A percentile compares a stretch with the other conserved stretches of the same genome.
Evolutionary conservation across 139 green algal genomes (phyloP).

Genomic region (Ettlia oleoabundans): DNA sequence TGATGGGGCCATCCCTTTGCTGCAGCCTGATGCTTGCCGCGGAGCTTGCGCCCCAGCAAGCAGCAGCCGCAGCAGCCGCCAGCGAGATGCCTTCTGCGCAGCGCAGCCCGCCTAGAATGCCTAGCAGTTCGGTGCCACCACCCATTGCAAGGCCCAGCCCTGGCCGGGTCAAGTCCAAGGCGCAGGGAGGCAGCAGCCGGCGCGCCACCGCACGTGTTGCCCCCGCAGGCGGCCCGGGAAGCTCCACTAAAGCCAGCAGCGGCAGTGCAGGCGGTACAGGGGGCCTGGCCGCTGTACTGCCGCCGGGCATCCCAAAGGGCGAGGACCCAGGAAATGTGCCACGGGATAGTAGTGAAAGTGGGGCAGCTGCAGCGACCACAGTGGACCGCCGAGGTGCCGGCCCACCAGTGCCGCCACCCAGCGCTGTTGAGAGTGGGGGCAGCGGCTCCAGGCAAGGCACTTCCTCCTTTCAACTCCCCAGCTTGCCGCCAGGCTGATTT

Average conservation of each 20-base stretch:
- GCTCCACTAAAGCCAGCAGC: neutral
- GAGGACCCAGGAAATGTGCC: neutral
- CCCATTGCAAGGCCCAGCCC: too few relatives aligned
- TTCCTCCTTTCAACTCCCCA: too few relatives aligned
- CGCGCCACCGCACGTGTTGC: too few relatives aligned
- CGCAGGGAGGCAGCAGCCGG: too few relatives aligned
- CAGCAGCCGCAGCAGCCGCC: neutral
- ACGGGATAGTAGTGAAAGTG: neutral
- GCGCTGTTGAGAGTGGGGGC: neutral
- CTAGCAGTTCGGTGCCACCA: too few relatives aligned
- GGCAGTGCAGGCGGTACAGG: neutral
- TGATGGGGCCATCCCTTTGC: too few relatives aligned
- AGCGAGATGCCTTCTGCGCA: too few relatives aligned
- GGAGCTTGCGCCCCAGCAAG: constrained; percentile 8
- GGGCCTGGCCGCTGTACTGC: neutral
- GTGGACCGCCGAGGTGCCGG: neutral
- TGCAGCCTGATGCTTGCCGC: constrained; percentile 16
- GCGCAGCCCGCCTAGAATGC: neutral
- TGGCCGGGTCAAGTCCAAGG: too few relatives aligned
- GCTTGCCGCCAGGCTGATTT: too few relatives aligned
- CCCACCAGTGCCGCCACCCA: neutral
- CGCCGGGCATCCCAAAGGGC: neutral
- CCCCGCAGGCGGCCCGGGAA: too few relatives aligned
- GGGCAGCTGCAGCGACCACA: neutral
- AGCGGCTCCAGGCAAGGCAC: too few relatives aligned